Evolutionary conservation across 23 red algal genomes (phyloP).

Genomic region (Gracilaria caudata): DNA sequence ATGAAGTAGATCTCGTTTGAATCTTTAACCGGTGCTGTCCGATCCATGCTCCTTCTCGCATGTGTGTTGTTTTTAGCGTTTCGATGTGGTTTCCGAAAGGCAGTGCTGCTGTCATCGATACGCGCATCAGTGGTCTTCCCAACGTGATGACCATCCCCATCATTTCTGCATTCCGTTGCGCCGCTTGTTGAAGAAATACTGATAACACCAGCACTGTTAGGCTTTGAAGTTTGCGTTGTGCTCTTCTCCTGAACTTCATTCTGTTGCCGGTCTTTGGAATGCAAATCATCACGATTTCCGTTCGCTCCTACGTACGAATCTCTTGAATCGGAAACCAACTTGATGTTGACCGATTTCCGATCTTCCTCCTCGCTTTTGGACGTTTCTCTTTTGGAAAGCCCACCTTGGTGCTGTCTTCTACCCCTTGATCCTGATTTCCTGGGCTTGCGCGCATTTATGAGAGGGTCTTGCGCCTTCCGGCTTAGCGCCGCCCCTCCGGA

Average conservation of each 20-base stretch:
- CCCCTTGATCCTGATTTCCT: not conserved
- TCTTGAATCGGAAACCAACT: not conserved
- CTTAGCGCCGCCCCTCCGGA: not conserved
- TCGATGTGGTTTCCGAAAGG: not conserved
- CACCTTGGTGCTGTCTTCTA: not conserved
- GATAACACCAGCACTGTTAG: not conserved
- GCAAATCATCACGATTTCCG: not conserved
- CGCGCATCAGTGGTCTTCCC: not conserved
- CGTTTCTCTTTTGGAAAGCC: not conserved
- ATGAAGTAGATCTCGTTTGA: not conserved
- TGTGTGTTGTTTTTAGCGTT: not conserved
- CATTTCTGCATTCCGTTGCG: not conserved
- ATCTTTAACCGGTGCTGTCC: not conserved
- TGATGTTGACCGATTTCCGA: not conserved
- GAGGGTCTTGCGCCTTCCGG: not conserved
- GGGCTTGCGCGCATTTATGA: not conserved
- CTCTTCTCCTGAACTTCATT: not conserved
- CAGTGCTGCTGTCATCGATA: not conserved
- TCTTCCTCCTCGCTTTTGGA: not conserved
- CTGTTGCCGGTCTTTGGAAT: not conserved
- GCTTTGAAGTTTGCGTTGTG: not conserved
- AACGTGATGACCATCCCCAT: not conserved
- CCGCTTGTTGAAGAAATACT: not conserved
- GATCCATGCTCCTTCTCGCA: not conserved
- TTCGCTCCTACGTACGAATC: not conserved